A percentile compares a stretch with the other conserved stretches of the same genome.
Conservation (phyloP, 2,329 filamentous ascomycete genomes). For the Aspergillus pseudoviridinutans region DNA sequence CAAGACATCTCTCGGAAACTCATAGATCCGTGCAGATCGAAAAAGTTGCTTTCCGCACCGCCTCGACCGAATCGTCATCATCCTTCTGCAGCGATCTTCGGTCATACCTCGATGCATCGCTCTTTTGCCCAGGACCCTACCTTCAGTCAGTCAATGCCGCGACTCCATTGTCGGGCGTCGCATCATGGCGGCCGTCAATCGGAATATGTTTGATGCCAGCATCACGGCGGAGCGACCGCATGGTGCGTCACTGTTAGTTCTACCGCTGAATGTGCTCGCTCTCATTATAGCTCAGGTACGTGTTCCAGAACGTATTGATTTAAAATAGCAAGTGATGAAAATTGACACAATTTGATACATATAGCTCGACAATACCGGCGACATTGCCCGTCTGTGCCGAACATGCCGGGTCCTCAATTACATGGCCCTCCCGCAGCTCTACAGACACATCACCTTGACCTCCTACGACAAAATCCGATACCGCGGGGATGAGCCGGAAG, state of each 20-base stretch:
- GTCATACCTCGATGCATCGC: conserved; percentile 7
- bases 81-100: background rate
- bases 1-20: background rate
- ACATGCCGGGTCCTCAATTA: conserved; percentile 61
- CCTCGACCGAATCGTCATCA: background rate
- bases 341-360: conserved; percentile 5
- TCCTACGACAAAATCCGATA: conserved; percentile 59
- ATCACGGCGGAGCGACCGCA: conserved; percentile 27
- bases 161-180: conserved; percentile 25
- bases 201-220: conserved; percentile 40
- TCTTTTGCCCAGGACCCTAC: conserved; percentile 2
- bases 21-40: background rate
- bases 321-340: background rate
- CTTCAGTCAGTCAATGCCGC: conserved; percentile 24
- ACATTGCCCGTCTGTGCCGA: conserved; percentile 57
- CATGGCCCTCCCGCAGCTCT: conserved; percentile 60
- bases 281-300: conserved; percentile 54
- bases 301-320: background rate
- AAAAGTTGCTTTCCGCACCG: background rate
- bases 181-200: conserved; percentile 41
- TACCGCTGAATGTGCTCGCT: conserved; percentile 58
- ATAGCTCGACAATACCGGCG: conserved; percentile 55
- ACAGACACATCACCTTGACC: conserved; percentile 52
- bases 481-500: conserved; percentile 54
- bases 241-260: conserved; percentile 31